Percentiles rank a stretch among this genome's conserved stretches.
Conservation (phyloP, 768 basidiomycete genomes). For the Tulasnella sp. region DNA sequence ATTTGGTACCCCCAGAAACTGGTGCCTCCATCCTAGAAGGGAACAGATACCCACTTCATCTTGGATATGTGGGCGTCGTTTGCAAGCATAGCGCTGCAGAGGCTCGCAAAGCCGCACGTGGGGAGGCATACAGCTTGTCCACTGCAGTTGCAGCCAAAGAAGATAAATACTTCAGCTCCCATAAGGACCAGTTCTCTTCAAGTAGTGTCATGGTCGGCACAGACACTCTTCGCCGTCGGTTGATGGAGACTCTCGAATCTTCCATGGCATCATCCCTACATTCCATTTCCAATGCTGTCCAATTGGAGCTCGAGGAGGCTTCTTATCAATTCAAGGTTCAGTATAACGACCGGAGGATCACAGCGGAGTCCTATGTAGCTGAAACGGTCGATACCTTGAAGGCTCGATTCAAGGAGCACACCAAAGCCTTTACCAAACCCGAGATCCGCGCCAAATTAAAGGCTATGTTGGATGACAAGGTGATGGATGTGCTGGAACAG, state of each 20-base stretch:
- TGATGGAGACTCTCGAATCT: conserved; percentile 96
- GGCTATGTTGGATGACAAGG: conserved; percentile 84
- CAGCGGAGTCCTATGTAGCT: conserved; percentile 93
- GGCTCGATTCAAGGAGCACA: conserved; percentile 73
- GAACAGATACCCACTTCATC: conserved; percentile 89
- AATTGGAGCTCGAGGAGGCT: conserved; percentile 92
- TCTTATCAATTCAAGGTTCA: conserved; percentile 99
- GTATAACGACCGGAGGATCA: conserved; percentile 89
- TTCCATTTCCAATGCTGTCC: conserved; percentile 92
- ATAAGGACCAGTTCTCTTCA: conserved; percentile 47
- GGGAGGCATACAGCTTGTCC: conserved; percentile 32
- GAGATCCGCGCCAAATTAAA: conserved; percentile 81
- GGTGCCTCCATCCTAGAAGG: conserved; percentile 73
- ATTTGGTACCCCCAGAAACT: conserved; percentile 74
- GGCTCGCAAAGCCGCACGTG: conserved; percentile 31
- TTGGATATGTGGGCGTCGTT: conserved; percentile 95
- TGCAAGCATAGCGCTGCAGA: conserved; percentile 61
- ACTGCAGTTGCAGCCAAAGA: conserved; percentile 43
- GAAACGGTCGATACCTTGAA: conserved; percentile 94
- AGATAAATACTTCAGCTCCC: conserved; percentile 50
- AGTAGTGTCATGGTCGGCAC: conserved; percentile 80
- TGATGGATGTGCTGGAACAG: conserved; percentile 94
- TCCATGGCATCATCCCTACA: conserved; percentile 95
- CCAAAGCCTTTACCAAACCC: conserved; percentile 75
- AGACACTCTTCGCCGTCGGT: conserved; percentile 69